A percentile compares a stretch with the other conserved stretches of the same genome.
phyloP scores from a whole-genome alignment of 2,329 filamentous ascomycete genomes.

The Cladosporium cucumerinum region DNA sequence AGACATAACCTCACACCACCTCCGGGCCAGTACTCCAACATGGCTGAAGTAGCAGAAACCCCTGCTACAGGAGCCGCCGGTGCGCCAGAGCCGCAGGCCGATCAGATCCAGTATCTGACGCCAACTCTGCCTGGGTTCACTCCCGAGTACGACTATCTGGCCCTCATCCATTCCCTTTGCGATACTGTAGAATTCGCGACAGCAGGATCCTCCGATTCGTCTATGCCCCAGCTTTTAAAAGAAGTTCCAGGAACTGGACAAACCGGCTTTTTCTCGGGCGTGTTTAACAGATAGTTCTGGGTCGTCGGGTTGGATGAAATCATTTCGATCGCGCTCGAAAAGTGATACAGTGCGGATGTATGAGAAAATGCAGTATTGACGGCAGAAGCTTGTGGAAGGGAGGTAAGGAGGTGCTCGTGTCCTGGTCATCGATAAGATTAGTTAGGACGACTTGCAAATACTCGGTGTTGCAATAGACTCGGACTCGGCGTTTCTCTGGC shows the following conservation, averaged over 20 bases:
- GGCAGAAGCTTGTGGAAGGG: no score
- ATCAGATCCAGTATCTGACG: background rate
- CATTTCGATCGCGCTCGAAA: no score
- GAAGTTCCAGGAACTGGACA: no score
- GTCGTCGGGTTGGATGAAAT: no score
- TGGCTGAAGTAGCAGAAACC: background rate
- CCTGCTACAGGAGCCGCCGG: no score
- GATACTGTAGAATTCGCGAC: background rate
- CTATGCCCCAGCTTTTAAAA: no score
- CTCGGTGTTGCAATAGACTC: background rate
- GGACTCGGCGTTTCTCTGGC: background rate
- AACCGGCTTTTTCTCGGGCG: no score
- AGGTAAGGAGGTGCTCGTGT: background rate
- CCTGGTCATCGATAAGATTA: background rate
- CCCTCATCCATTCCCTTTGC: background rate
- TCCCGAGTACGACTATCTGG: background rate
- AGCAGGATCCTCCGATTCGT: background rate
- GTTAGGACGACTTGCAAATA: background rate
- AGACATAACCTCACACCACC: background rate
- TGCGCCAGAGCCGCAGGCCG: background rate
- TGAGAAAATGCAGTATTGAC: background rate
- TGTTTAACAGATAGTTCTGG: no score
- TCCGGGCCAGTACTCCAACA: background rate
- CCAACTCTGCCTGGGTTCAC: background rate
- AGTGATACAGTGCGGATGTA: background rate